A percentile compares a stretch with the other conserved stretches of the same genome.
These are phyloP conservation scores for Gleditsia sinensis DNA, from an alignment of 306 rosid genomes.

Conservation along the genomic window DNA sequence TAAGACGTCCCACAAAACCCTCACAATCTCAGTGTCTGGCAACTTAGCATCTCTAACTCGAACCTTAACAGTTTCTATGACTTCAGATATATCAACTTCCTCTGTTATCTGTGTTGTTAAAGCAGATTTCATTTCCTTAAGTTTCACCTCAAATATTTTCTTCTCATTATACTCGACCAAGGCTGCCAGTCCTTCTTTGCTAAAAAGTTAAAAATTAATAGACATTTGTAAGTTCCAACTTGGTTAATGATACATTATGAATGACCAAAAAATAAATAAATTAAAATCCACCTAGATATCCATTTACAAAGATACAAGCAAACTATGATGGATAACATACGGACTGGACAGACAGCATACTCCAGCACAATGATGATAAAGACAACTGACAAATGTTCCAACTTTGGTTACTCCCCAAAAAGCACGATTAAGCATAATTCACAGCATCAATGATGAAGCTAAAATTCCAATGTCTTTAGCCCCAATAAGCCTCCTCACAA, in stretches of 20 bases:
- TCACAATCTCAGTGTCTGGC: conserved; percentile 80
- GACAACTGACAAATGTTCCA: neutral
- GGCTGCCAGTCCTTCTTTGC: conserved; percentile 89
- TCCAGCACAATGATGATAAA: neutral
- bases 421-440: neutral
- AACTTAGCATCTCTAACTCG: conserved; percentile 93
- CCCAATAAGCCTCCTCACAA: too few species aligned
- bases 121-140: conserved; percentile 94
- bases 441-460: neutral
- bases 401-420: neutral
- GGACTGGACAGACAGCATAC: neutral
- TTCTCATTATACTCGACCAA: conserved; percentile 97
- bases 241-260: neutral
- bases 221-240: conserved; percentile 18
- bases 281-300: neutral
- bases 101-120: conserved; percentile 90
- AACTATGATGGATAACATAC: too few species aligned
- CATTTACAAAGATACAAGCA: neutral
- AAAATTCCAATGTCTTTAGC: too few species aligned
- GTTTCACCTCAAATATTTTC: conserved; percentile 94
- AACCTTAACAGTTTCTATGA: conserved; percentile 89
- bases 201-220: conserved; percentile 40
- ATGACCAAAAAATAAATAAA: neutral
- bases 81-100: conserved; percentile 92
- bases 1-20: conserved; percentile 91